These are phyloP conservation scores for Metschnikowia proteae DNA, from an alignment of 805 yeast genomes.

Conservation along the genomic window DNA sequence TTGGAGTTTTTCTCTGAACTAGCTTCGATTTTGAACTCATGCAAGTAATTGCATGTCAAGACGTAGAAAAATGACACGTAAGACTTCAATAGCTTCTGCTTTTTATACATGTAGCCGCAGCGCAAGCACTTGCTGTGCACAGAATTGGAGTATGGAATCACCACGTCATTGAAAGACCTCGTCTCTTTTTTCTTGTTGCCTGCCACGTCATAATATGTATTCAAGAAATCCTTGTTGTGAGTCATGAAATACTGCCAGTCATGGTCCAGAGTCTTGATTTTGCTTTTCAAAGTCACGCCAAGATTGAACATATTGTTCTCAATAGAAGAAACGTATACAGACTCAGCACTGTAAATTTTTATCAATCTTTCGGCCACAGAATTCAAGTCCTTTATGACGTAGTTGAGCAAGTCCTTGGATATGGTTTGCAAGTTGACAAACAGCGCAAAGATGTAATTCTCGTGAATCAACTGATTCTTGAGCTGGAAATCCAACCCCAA, in stretches of 20 bases:
- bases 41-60: constrained; percentile 41
- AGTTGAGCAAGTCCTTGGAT: constrained; percentile 35
- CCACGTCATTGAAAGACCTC: constrained; percentile 22
- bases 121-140: constrained; percentile 39
- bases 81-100: constrained; percentile 39
- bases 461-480: constrained; percentile 39
- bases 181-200: constrained; percentile 18
- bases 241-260: constrained; percentile 41
- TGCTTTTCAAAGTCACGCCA: constrained; percentile 24
- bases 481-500: constrained; percentile 38
- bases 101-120: constrained; percentile 39
- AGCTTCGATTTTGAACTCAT: constrained; percentile 37
- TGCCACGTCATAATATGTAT: constrained; percentile 18
- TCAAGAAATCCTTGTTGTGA: constrained; percentile 27
- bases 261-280: constrained; percentile 22
- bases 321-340: constrained; percentile 16
- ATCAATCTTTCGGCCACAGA: constrained; percentile 32
- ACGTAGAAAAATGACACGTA: constrained; percentile 36
- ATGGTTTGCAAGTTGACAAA: constrained; percentile 41
- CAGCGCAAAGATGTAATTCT: constrained; percentile 40
- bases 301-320: constrained; percentile 19
- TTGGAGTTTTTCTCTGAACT: constrained; percentile 13
- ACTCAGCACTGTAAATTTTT: constrained; percentile 24
- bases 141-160: constrained; percentile 33
- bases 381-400: constrained; percentile 36